Evolutionary conservation across 1,284 basidiomycete genomes (phyloP).

Genomic region (Cryptococcus sp.): DNA sequence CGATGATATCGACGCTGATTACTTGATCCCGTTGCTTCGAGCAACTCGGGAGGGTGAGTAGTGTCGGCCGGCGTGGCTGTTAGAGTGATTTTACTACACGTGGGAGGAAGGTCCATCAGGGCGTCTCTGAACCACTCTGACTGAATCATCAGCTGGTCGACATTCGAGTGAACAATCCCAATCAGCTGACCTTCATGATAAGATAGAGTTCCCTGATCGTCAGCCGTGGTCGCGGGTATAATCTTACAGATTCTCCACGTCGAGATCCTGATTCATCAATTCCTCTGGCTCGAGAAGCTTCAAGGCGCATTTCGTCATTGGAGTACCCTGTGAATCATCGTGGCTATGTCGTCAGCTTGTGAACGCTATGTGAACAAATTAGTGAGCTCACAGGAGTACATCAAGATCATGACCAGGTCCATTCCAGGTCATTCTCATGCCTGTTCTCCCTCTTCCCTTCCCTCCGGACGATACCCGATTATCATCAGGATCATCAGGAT

Average conservation of each 20-base stretch:
- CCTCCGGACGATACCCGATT: not conserved
- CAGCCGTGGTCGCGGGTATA: not conserved
- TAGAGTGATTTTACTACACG: slow-evolving; percentile 75
- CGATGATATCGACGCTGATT: slow-evolving; percentile 16
- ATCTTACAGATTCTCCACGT: slow-evolving; percentile 62
- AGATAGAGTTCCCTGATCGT: slow-evolving; percentile 64
- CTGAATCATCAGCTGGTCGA: slow-evolving; percentile 33
- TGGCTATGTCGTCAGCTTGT: slow-evolving; percentile 55
- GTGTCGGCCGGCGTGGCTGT: slow-evolving; percentile 62
- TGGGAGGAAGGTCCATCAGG: slow-evolving; percentile 79
- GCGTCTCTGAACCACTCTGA: slow-evolving; percentile 89
- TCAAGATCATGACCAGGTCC: slow-evolving; percentile 75
- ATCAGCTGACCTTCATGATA: slow-evolving; percentile 70
- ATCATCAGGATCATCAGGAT: not conserved
- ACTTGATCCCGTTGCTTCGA: slow-evolving; percentile 15
- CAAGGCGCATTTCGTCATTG: slow-evolving; percentile 83
- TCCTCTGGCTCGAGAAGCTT: slow-evolving; percentile 80
- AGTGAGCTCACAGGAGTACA: slow-evolving; percentile 65
- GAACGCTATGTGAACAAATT: not conserved
- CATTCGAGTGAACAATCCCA: slow-evolving; percentile 18
- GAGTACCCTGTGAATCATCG: slow-evolving; percentile 69
- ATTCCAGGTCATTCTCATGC: slow-evolving; percentile 77
- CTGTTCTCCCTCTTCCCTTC: slow-evolving; percentile 52
- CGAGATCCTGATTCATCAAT: slow-evolving; percentile 72
- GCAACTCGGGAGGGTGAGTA: slow-evolving; percentile 25